Evolutionary conservation across 2,329 filamentous ascomycete genomes (phyloP), one percentile per base, ranked within the genome.

Genomic region (Fusarium multiceps): DNA sequence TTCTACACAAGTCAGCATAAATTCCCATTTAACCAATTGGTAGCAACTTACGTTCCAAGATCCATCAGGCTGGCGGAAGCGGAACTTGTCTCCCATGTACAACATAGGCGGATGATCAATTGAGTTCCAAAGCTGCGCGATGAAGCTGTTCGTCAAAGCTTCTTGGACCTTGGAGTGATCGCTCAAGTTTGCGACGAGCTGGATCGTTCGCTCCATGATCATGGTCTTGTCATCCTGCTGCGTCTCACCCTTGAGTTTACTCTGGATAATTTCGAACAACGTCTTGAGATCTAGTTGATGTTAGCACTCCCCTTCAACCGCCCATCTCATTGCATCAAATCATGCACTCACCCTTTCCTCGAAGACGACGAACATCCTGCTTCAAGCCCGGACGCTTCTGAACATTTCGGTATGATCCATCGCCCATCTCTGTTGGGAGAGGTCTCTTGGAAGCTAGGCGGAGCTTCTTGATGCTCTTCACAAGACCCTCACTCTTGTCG

Each of bases 151-250:
- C 11, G 91, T 93, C 49, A 94, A 81, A 54, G 89, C 81, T 43
- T 85, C 82, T 12, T 91, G 85, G 27, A 86, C 84, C 72, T 86
- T 87, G 3, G 91, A 93, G 57, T 86, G 82, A 51, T 85, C 80
- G 1, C 90, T 90, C 34, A 93, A 82, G 32, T 86, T 86, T 14
- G 89, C 85, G 7, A 93, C 90, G 18, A 93, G 83, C 81, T 90
- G 87, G 64, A 93, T 93, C 7, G 91, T 85, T 10, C 88, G 84
- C 78, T 93, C 92, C 88, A 93, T 92, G 46, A 93, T 82, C 84
- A 93, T 92, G 3, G 89, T 92, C 80, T 91, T 92, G 81, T 95
- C 93, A 73, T 95, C 90, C 7, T 88, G 79, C 13, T 90, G 82
- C 49, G 87, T 82, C 60, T 86, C 85, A 2, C 91, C 89, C 71